These are phyloP conservation scores for Xylaria sp. DNA, from an alignment of 2,329 filamentous ascomycete species.

Conservation along the genomic window DNA sequence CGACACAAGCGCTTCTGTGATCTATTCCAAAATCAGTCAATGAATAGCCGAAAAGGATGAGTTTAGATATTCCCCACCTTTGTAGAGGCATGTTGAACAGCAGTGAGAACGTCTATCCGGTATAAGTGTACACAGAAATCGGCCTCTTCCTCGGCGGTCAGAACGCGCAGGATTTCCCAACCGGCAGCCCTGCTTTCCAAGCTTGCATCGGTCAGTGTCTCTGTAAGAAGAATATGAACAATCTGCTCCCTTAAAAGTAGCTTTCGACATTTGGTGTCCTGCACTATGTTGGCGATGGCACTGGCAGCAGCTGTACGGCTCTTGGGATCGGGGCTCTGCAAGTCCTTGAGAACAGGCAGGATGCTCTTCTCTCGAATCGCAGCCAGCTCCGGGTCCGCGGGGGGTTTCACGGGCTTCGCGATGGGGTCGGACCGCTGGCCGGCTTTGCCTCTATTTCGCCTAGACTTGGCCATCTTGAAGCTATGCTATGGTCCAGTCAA, in stretches of 20 bases:
- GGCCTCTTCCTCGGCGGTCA: constrained; percentile 71
- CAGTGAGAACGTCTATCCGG: constrained; percentile 69
- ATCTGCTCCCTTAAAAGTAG: constrained; percentile 74
- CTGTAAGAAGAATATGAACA: constrained; percentile 70
- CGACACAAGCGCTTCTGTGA: constrained; percentile 56
- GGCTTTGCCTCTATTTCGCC: constrained; percentile 62
- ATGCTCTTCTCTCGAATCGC: constrained; percentile 72
- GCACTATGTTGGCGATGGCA: constrained; percentile 70
- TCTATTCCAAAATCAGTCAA: constrained; percentile 47
- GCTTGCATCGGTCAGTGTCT: constrained; percentile 71
- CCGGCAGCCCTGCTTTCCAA: constrained; percentile 73
- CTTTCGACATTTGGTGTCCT: constrained; percentile 71
- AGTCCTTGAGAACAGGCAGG: constrained; percentile 69
- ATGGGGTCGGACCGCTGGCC: constrained; percentile 65
- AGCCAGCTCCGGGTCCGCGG: constrained; percentile 71
- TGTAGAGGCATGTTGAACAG: constrained; percentile 66
- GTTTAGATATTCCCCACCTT: constrained; percentile 55
- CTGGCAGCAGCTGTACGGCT: constrained; percentile 68
- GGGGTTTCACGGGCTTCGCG: constrained; percentile 68
- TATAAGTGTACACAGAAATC: constrained; percentile 75
- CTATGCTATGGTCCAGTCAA: not conserved
- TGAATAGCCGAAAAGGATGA: not conserved
- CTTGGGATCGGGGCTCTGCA: constrained; percentile 69
- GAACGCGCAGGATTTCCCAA: constrained; percentile 73
- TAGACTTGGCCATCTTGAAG: constrained; percentile 68